Evolutionary conservation across 1,284 basidiomycete species (phyloP).

Genomic region (Caloboletus inedulis): DNA sequence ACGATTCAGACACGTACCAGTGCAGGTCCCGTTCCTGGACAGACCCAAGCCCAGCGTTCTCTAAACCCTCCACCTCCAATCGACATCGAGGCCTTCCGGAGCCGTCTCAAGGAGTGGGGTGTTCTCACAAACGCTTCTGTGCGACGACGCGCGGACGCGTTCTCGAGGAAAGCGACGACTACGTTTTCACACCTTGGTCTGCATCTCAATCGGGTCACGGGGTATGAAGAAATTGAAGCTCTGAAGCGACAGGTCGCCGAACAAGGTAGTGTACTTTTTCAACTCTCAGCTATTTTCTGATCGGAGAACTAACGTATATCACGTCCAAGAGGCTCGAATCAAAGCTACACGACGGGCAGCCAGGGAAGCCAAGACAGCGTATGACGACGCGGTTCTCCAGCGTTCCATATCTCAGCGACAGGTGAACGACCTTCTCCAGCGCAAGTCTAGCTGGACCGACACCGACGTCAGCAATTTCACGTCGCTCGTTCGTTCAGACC

Average conservation of each 20-base stretch:
- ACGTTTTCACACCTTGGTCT: conserved; percentile 71
- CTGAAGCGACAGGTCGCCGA: conserved; percentile 77
- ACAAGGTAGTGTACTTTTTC: conserved; percentile 57
- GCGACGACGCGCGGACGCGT: conserved; percentile 53
- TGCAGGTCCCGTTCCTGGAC: neutral
- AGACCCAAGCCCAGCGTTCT: conserved; percentile 1
- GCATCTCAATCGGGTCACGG: conserved; percentile 82
- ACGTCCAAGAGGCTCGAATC: conserved; percentile 59
- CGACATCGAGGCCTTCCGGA: conserved; percentile 31
- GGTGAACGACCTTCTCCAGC: conserved; percentile 87
- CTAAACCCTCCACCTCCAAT: conserved; percentile 2
- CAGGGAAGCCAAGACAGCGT: conserved; percentile 65
- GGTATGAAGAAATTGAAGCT: conserved; percentile 85
- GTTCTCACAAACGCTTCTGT: conserved; percentile 46
- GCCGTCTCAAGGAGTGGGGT: conserved; percentile 50
- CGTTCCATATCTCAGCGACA: conserved; percentile 82
- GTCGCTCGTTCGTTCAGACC: conserved; percentile 82
- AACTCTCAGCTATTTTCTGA: neutral
- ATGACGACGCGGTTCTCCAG: conserved; percentile 70
- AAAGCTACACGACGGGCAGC: conserved; percentile 57
- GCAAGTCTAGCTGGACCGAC: conserved; percentile 86
- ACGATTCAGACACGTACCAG: neutral
- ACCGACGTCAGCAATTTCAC: conserved; percentile 82
- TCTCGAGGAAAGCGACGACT: conserved; percentile 52
- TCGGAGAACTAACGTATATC: conserved; percentile 12